Evolutionary conservation across 805 yeast genomes (phyloP), one percentile per base, ranked within the genome.

Genomic region (Ogataea glucozyma): DNA sequence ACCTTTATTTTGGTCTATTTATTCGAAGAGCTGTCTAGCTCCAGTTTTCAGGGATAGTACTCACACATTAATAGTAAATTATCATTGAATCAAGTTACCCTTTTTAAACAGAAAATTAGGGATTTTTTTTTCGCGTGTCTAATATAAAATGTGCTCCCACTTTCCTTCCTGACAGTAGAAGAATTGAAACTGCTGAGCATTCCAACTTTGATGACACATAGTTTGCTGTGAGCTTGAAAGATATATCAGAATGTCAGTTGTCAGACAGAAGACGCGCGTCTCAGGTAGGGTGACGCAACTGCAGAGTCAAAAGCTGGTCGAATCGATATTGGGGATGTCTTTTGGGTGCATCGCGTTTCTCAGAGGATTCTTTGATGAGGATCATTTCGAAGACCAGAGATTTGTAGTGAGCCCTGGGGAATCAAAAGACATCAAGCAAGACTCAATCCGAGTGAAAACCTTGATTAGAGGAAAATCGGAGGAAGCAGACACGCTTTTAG

Each of bases 281-380:
- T 53, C 56, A 1, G 58, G 51, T 19, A 43, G 60, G 26, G 44
- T 52, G 19, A 56, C 61, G 0, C 40, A 32, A 1, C 11, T 42
- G 2, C 59, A 57, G 34, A 71, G 78, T 20, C 74, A 71, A 40
- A 70, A 69, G 49, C 56, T 76, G 41, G 63, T 78, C 6, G 71
- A 76, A 40, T 68, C 79, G 1, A 66, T 78, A 60, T 48, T 79
- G 13, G 58, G 69, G 0, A 75, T 77, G 70, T 70, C 82, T 0
- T 65, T 80, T 49, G 81, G 84, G 1, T 78, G 84, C 51, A 62
- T 81, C 20, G 72, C 81, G 2, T 81, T 70, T 51, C 58, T 80
- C 12, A 65, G 85, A 44, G 80, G 81, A 1, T 60, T 81, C 16
- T 80, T 81, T 46, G 76, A 76, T 6, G 83, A 80, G 47, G 75